phyloP scores from a whole-genome alignment of 1,284 basidiomycete genomes.

The Puccinia horiana region DNA sequence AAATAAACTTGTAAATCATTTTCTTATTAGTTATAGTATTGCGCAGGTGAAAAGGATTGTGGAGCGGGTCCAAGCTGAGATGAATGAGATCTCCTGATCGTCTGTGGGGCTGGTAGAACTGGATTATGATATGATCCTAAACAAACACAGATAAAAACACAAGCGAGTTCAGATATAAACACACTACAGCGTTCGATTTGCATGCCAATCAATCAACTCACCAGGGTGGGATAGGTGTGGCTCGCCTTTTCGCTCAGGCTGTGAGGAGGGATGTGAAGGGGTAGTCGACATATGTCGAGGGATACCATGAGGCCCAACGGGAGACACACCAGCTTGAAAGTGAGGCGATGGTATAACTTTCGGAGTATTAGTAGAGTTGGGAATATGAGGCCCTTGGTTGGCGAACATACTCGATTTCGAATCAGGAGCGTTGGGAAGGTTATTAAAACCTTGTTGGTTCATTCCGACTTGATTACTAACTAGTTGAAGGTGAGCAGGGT shows the following conservation, averaged over 20 bases:
- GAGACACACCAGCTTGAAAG: background rate
- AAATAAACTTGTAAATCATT: too few species aligned
- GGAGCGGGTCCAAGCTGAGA: background rate
- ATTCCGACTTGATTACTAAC: background rate
- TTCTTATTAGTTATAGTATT: background rate
- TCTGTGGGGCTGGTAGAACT: background rate
- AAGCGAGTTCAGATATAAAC: background rate
- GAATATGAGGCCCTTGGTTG: background rate
- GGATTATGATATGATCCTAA: background rate
- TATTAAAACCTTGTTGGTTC: background rate
- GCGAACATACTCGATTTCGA: background rate
- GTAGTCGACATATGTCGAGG: slow-evolving; percentile 1
- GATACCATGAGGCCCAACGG: background rate
- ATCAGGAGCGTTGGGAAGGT: background rate
- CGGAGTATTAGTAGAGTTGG: background rate
- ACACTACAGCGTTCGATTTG: background rate
- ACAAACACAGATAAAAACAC: background rate
- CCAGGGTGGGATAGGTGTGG: background rate
- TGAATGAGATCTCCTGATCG: background rate
- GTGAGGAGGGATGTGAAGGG: background rate
- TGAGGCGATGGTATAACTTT: background rate
- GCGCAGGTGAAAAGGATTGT: slow-evolving; percentile 1
- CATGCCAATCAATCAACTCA: background rate
- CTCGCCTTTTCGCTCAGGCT: background rate
- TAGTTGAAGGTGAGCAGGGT: background rate